Evolutionary conservation across 2,329 filamentous ascomycete species (phyloP).

Genomic region (Ploettnerulaceae sp.): DNA sequence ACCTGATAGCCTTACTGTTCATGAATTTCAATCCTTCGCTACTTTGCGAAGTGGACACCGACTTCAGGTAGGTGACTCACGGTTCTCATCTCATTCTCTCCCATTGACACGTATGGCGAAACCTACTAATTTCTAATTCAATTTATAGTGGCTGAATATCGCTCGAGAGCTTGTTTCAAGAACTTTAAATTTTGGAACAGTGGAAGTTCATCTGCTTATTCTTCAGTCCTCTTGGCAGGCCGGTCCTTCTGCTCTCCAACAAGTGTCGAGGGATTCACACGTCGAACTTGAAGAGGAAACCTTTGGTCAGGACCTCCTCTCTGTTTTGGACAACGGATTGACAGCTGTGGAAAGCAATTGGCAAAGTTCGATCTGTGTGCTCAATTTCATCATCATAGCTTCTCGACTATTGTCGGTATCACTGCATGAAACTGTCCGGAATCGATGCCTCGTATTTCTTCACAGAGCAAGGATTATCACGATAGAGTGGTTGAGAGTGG

Average conservation of each 20-base stretch:
- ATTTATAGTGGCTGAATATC: conserved; percentile 54
- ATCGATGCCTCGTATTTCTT: conserved; percentile 34
- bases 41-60: conserved; percentile 36
- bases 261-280: conserved; percentile 35
- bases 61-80: too few relatives aligned
- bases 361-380: conserved; percentile 42
- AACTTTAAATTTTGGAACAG: conserved; percentile 46
- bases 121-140: too few relatives aligned
- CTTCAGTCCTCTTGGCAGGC: conserved; percentile 46
- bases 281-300: conserved; percentile 32
- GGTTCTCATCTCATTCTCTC: too few relatives aligned
- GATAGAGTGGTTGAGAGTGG: conserved; percentile 37
- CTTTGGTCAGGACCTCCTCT: conserved; percentile 36
- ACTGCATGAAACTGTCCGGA: conserved; percentile 17
- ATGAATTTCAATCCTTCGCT: conserved; percentile 51
- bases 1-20: conserved; percentile 43
- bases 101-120: too few relatives aligned
- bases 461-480: conserved; percentile 33
- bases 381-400: conserved; percentile 38
- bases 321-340: conserved; percentile 32
- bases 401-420: conserved; percentile 42
- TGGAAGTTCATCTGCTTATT: conserved; percentile 44
- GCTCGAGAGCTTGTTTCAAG: conserved; percentile 45
- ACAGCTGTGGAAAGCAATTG: conserved; percentile 45
- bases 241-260: conserved; percentile 33